phyloP scores from a whole-genome alignment of 2,329 filamentous ascomycete species.

The Plenodomus biglobosus region DNA sequence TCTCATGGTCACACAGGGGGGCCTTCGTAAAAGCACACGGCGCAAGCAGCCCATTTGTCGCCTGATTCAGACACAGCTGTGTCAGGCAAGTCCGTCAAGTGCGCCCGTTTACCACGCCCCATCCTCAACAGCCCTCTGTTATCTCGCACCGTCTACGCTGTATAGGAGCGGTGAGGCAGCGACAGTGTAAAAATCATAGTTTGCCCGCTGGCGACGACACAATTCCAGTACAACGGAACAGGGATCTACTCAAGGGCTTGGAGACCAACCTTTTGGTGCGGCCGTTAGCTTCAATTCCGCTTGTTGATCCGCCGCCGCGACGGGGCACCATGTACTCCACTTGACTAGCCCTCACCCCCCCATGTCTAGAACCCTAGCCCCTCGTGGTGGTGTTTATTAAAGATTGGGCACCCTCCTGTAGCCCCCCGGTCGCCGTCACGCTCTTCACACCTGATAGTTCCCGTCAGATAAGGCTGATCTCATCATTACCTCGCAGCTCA shows the following conservation, averaged over 20 bases:
- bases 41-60: constrained; percentile 7
- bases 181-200: constrained; percentile 12
- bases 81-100: no score
- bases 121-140: constrained; percentile 5
- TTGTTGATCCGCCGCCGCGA: constrained; percentile 38
- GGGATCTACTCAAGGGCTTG: constrained; percentile 37
- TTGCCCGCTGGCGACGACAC: constrained; percentile 9
- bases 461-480: no score
- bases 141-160: no score
- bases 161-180: constrained; percentile 28
- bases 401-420: constrained; percentile 18
- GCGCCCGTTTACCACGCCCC: no score
- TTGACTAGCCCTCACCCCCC: constrained; percentile 22
- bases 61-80: constrained; percentile 11
- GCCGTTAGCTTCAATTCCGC: constrained; percentile 34
- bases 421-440: constrained; percentile 15
- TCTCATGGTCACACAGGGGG: constrained; percentile 24
- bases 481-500: no score
- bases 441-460: no score
- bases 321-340: constrained; percentile 26
- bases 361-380: constrained; percentile 27
- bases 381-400: constrained; percentile 35
- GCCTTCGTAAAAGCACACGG: constrained; percentile 19
- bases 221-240: constrained; percentile 27
- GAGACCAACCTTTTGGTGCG: constrained; percentile 24